Base-by-base conservation (phyloP, 2,329 filamentous ascomycete genomes). In the Colletotrichum sp. region DNA sequence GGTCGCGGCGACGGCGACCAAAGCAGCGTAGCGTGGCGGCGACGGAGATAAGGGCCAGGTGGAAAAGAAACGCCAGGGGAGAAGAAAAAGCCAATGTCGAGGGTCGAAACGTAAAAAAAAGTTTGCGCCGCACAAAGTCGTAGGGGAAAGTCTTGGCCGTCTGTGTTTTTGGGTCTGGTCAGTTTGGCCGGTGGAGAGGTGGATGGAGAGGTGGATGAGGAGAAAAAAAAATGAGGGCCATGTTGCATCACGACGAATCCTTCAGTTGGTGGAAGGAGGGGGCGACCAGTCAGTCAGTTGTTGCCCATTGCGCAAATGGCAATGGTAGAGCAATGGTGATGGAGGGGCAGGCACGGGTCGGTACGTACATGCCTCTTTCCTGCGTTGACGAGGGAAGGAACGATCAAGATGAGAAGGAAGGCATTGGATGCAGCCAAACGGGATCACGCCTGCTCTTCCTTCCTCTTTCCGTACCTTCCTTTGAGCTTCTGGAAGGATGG, bases 71-170 rank as follows among this genome's bases (percentile, higher is more conserved):
- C 32, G 36, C 36, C n/a, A 36, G 36, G 21, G 32, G 13, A 39
- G 34, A 24, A 63, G 24, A 59, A 60, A 48, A 61, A 63, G 24
- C 39, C 65, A 34, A 36, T 36, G 34, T 16, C 32, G 34, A 52
- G 26, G 48, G 67, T 57, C 48, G 55, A 43, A 68, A 60, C 32
- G 55, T 16, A 13, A 43, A 28, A 24, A 34, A 39, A 32, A 43
- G 2, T 26, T 52, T 64, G 64, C 69, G 34, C 24, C 57, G 13
- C 52, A 34, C 52, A 32, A 26, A 32, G 26, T 26, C 57, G 64
- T 64, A 55, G 16, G 66, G 65, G 59, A 34, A 70, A 63, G 69
- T 69, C 74, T 74, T 74, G 74, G 74, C 74, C 26, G 74, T 73
- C 71, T 32, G 70, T 76, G 64, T 75, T 73, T 59, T 66, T 63